Base-by-base conservation (phyloP, 108 stramenopile species). In the Discostella stelligeroides region DNA sequence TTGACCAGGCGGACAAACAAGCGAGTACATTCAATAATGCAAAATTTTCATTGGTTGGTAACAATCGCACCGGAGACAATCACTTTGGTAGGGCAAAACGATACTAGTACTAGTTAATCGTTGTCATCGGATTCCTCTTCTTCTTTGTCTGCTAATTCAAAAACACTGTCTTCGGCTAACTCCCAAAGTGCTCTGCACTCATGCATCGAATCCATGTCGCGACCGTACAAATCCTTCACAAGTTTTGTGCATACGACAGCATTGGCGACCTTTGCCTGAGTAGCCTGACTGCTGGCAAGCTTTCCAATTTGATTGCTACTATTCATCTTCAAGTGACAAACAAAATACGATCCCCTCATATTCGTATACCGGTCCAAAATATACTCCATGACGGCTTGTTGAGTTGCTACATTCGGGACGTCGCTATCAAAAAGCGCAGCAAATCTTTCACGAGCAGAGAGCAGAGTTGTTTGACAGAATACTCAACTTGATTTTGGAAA, bases 321-420 rank as follows among this genome's bases (percentile, higher is more conserved):
- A 61, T 61, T 43, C 8, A 14, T 24, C 27, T 61, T 61, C 60
- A 61, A 24, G 12, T 43, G 42, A 37, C 27, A 41, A 14, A 38
- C 60, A 61, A 61, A 61, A 43, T 24, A 61, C 24, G 45, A 24
- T 14, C 60, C 60, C 8, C 60, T 6, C 60, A 61, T 61, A 27
- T 61, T 61, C 25, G 46, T 23, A 61, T 61, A 61, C 60, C 60
- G 20, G 3, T 61, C 60, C 38, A 61, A 41, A 14, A 61, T 46
- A 39, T 61, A 42, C 29, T 15, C 14, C 23, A 61, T 23, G 27
- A 61, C 25, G 30, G 23, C 15, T 38, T 61, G 21, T n/a, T n/a
- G n/a, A n/a, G n/a, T n/a, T n/a, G n/a, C n/a, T n/a, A n/a, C n/a
- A 46, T 61, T 27, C 0, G 40, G 15, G 11, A 23, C 60, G 13